Conservation (phyloP, 768 basidiomycete genomes). For the Termitomyces sp. region DNA sequence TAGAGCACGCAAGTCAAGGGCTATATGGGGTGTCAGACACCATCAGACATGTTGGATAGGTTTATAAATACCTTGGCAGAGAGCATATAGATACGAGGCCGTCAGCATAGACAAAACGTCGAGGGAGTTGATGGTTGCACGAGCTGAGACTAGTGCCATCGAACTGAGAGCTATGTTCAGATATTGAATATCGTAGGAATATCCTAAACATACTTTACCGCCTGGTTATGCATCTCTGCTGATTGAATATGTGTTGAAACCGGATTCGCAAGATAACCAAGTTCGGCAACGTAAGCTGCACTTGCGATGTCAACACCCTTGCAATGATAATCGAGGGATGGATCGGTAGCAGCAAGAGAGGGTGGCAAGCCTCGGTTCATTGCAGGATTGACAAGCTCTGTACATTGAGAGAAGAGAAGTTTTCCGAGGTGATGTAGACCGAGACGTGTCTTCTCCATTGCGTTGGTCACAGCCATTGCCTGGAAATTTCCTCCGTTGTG, state of each 20-base stretch:
- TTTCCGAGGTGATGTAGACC: slow-evolving; percentile 67
- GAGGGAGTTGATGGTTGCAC: slow-evolving; percentile 71
- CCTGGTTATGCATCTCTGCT: slow-evolving; percentile 91
- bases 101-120: slow-evolving; percentile 74
- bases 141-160: slow-evolving; percentile 76
- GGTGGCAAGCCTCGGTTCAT: slow-evolving; percentile 85
- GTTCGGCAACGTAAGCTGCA: slow-evolving; percentile 77
- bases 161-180: slow-evolving; percentile 41
- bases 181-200: background rate
- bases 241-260: slow-evolving; percentile 82
- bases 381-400: slow-evolving; percentile 67
- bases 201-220: slow-evolving; percentile 62
- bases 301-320: slow-evolving; percentile 85
- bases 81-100: slow-evolving; percentile 66
- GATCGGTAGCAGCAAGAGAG: slow-evolving; percentile 72
- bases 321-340: slow-evolving; percentile 74
- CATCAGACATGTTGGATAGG: background rate
- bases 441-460: slow-evolving; percentile 83
- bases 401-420: slow-evolving; percentile 59
- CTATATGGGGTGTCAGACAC: slow-evolving; percentile 22
- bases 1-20: slow-evolving; percentile 77
- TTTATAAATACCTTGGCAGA: slow-evolving; percentile 50
- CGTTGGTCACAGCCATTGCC: slow-evolving; percentile 78
- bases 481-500: slow-evolving; percentile 91
- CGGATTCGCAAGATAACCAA: slow-evolving; percentile 78